A percentile compares a stretch with the other conserved stretches of the same genome.
phyloP scores from a whole-genome alignment of 306 rosid genomes.

The Fagus sylvatica region DNA sequence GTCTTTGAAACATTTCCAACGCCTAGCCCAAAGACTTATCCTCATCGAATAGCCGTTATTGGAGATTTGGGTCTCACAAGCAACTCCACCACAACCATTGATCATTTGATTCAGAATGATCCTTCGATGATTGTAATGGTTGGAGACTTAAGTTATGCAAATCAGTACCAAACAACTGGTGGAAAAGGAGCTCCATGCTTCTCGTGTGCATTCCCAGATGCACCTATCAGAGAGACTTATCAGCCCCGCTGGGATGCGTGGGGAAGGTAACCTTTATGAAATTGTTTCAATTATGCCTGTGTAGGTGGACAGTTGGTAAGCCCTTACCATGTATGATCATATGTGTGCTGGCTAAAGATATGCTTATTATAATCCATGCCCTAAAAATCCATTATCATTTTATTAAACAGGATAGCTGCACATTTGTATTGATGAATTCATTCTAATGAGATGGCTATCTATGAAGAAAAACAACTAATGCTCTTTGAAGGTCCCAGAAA shows the following conservation, averaged over 20 bases:
- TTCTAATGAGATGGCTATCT: not conserved
- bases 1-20: constrained; percentile 57
- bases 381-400: not conserved
- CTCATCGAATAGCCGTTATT: constrained; percentile 64
- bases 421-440: not conserved
- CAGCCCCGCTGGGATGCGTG: constrained; percentile 99
- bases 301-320: not conserved
- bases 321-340: not conserved
- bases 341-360: not conserved
- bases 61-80: constrained; percentile 97
- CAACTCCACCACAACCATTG: constrained; percentile 75
- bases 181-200: constrained; percentile 87
- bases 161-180: constrained; percentile 86
- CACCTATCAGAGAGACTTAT: constrained; percentile 83
- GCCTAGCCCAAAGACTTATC: constrained; percentile 58
- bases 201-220: constrained; percentile 82
- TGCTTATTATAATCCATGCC: too few species aligned
- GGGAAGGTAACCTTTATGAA: constrained; percentile 72
- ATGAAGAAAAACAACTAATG: not conserved
- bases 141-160: constrained; percentile 78
- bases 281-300: not conserved
- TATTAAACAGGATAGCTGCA: not conserved
- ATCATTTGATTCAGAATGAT: constrained; percentile 69
- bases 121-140: constrained; percentile 86
- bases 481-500: not conserved